Percentiles rank a stretch among this genome's conserved stretches.
These are phyloP conservation scores for Calonectria hongkongensis DNA, from an alignment of 2,329 filamentous ascomycete genomes.

Conservation along the genomic window DNA sequence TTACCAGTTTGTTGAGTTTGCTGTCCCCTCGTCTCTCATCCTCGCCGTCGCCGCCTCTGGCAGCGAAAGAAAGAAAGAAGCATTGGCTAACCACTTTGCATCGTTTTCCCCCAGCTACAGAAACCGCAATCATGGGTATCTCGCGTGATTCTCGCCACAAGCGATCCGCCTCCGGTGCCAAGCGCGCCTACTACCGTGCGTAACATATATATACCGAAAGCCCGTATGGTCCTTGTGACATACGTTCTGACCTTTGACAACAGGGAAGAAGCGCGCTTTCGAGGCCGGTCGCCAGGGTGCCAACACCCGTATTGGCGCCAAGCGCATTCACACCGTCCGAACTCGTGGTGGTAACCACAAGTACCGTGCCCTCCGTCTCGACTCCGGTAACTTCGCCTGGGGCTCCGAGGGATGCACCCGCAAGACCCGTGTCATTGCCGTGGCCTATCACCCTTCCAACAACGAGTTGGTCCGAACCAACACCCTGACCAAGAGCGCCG, in stretches of 20 bases:
- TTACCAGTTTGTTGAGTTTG: conserved; percentile 50
- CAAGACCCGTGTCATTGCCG: conserved; percentile 99
- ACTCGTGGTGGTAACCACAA: conserved; percentile 99
- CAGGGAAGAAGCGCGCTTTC: conserved; percentile 98
- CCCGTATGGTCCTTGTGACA: conserved; percentile 77
- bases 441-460: conserved; percentile 99
- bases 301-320: conserved; percentile 98
- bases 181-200: conserved; percentile 93
- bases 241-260: conserved; percentile 85
- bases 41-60: conserved; percentile 9
- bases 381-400: conserved; percentile 99
- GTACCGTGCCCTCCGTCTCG: conserved; percentile 99
- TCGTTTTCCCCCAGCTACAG: conserved; percentile 63
- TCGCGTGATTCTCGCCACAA: conserved; percentile 99
- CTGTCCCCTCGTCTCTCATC: conserved; percentile 29
- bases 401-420: conserved; percentile 97
- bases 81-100: conserved; percentile 49
- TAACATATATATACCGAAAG: conserved; percentile 75
- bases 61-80: conserved; percentile 2
- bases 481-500: conserved; percentile 99
- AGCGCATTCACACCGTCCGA: conserved; percentile 97
- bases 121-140: conserved; percentile 97
- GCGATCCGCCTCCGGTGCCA: conserved; percentile 99
- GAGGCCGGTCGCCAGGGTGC: conserved; percentile 99
- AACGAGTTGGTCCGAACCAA: conserved; percentile 99